phyloP scores from a whole-genome alignment of 176 grass and related monocot genomes.

The sorghum (Sorghum bicolor) region DNA sequence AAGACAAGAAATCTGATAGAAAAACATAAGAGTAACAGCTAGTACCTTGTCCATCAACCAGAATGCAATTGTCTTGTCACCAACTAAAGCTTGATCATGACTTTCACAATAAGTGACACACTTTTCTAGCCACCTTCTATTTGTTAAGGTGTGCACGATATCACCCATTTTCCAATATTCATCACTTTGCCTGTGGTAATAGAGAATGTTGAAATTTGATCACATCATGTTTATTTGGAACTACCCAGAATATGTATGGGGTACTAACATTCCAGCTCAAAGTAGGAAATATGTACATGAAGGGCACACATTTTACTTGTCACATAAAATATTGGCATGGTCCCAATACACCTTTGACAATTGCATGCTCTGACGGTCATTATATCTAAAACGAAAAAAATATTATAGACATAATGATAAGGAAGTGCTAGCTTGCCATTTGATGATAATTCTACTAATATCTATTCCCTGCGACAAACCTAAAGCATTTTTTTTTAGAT shows the following conservation, averaged over 20 bases:
- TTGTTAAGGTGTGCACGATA: constrained; percentile 90
- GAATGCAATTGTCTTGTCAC: constrained; percentile 98
- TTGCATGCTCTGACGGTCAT: not conserved
- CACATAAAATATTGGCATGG: not conserved
- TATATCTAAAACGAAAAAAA: not conserved
- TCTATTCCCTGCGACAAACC: not conserved
- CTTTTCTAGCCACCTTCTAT: constrained; percentile 94
- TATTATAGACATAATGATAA: not conserved
- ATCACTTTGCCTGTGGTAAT: constrained; percentile 64
- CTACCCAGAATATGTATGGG: not conserved
- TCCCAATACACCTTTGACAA: not conserved
- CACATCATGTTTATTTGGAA: not conserved
- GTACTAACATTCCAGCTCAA: constrained; percentile 3
- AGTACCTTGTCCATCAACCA: constrained; percentile 86
- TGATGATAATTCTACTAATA: not conserved
- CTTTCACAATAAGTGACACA: constrained; percentile 97
- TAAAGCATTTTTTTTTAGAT: not conserved
- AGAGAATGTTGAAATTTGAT: constrained; percentile 11
- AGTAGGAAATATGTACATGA: not conserved
- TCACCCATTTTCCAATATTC: constrained; percentile 89
- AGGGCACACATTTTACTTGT: not conserved
- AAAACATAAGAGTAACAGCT: not conserved
- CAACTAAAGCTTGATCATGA: constrained; percentile 97
- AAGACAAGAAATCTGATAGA: constrained; percentile 17
- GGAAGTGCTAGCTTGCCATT: not conserved